A percentile compares a stretch with the other conserved stretches of the same genome.
Evolutionary conservation across 1,139 yeast species (phyloP).

Genomic region (Hansenula sp.): DNA sequence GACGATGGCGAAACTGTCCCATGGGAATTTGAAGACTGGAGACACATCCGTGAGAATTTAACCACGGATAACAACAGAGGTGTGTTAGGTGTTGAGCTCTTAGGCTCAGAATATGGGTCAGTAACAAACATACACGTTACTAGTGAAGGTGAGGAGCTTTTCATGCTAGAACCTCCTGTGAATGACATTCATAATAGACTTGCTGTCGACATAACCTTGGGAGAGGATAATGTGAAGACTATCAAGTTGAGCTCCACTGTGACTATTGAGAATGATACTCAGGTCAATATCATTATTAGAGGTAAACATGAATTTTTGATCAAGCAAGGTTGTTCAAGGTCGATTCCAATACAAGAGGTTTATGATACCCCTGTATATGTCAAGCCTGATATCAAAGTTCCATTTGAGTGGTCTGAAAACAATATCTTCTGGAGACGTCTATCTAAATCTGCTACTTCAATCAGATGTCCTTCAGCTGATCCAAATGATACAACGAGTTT

Average conservation of each 20-base stretch:
- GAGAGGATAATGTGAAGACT: constrained; percentile 74
- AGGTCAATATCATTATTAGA: constrained; percentile 50
- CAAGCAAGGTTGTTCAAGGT: constrained; percentile 48
- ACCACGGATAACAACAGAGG: constrained; percentile 62
- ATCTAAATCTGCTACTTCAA: constrained; percentile 45
- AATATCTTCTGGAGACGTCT: constrained; percentile 65
- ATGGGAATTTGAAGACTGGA: constrained; percentile 97
- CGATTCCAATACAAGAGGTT: constrained; percentile 73
- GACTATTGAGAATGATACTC: constrained; percentile 66
- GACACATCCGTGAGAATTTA: constrained; percentile 74
- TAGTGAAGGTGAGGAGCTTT: constrained; percentile 80
- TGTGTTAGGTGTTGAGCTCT: constrained; percentile 55
- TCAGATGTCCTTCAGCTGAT: constrained; percentile 52
- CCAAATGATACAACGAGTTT: constrained; percentile 41
- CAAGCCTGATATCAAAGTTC: constrained; percentile 53
- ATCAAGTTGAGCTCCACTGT: constrained; percentile 76
- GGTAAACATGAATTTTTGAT: constrained; percentile 33
- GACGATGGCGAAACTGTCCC: constrained; percentile 52
- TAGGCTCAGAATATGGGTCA: constrained; percentile 51
- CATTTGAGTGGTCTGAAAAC: constrained; percentile 66
- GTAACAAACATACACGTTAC: constrained; percentile 61
- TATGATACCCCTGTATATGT: constrained; percentile 55
- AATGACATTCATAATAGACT: constrained; percentile 69
- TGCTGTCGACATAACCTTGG: constrained; percentile 64
- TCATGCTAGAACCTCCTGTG: constrained; percentile 61